Conservation (phyloP, 73 alveolate species). For the Paramecium caudatum region DNA sequence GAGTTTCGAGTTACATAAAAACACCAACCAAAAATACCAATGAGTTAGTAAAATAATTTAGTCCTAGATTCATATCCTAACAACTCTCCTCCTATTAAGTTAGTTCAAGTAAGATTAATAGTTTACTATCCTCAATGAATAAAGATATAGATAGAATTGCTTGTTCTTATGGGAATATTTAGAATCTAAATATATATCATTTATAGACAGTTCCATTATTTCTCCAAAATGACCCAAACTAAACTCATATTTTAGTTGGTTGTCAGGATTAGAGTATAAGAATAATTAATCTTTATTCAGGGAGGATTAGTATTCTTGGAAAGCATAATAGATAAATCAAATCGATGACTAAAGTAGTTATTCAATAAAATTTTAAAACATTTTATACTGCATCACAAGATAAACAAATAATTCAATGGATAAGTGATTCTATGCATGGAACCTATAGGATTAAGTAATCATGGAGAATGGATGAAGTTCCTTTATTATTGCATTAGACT, state of each 20-base stretch:
- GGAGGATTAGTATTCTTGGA: constrained; percentile 32
- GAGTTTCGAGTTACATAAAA: constrained; percentile 61
- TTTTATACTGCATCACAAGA: constrained; percentile 42
- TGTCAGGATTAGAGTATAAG: neutral
- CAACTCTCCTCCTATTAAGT: constrained; percentile 53
- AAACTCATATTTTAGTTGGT: constrained; percentile 50
- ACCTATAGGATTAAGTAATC: neutral
- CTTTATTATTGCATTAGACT: constrained; percentile 24
- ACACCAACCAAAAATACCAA: constrained; percentile 63
- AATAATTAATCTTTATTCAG: constrained; percentile 48
- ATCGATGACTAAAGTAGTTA: constrained; percentile 31
- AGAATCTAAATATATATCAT: constrained; percentile 42
- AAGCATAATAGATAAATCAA: constrained; percentile 20
- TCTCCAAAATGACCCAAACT: constrained; percentile 49
- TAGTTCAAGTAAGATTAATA: constrained; percentile 39
- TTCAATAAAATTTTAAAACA: constrained; percentile 35
- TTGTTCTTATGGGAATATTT: neutral
- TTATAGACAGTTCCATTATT: constrained; percentile 33
- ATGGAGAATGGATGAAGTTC: constrained; percentile 66
- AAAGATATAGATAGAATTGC: constrained; percentile 45
- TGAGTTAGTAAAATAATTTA: constrained; percentile 47
- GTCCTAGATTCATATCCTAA: constrained; percentile 57
- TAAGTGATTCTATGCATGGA: constrained; percentile 68
- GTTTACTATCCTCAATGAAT: constrained; percentile 38
- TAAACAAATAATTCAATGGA: constrained; percentile 24